Evolutionary conservation across 805 yeast species (phyloP).

Genomic region (Kockiozyma suomiensis): DNA sequence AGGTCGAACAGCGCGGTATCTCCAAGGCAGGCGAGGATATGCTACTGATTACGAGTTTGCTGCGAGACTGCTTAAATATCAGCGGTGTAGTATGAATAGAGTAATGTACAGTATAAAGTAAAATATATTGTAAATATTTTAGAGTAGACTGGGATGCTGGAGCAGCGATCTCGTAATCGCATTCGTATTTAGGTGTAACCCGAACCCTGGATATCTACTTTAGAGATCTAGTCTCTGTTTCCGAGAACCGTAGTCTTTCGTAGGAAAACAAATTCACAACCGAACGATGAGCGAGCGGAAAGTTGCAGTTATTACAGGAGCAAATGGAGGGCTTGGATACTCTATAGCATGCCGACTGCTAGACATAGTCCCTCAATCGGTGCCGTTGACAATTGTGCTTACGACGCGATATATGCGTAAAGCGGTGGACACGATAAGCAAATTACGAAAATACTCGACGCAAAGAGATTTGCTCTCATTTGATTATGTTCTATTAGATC

Average conservation of each 20-base stretch:
- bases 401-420: conserved; percentile 88
- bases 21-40: conserved; percentile 24
- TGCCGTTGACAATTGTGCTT: conserved; percentile 74
- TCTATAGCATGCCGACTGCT: conserved; percentile 82
- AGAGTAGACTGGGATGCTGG: background rate
- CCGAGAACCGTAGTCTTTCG: background rate
- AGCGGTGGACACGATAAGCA: conserved; percentile 71
- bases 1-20: background rate
- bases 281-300: conserved; percentile 19
- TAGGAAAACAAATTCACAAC: background rate
- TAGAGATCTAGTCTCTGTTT: background rate
- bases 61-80: conserved; percentile 27
- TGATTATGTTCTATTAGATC: conserved; percentile 88
- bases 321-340: conserved; percentile 69
- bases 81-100: conserved; percentile 13
- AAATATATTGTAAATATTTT: background rate
- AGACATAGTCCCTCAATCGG: conserved; percentile 55
- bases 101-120: background rate
- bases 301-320: conserved; percentile 48
- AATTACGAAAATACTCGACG: conserved; percentile 48
- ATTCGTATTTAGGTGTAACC: background rate
- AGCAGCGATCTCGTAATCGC: background rate
- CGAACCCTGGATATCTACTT: background rate
- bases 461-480: conserved; percentile 63
- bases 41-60: conserved; percentile 25